Evolutionary conservation across 768 basidiomycete species (phyloP), one percentile per base, ranked within the genome.

Genomic region (Dioszegia aurantiaca): DNA sequence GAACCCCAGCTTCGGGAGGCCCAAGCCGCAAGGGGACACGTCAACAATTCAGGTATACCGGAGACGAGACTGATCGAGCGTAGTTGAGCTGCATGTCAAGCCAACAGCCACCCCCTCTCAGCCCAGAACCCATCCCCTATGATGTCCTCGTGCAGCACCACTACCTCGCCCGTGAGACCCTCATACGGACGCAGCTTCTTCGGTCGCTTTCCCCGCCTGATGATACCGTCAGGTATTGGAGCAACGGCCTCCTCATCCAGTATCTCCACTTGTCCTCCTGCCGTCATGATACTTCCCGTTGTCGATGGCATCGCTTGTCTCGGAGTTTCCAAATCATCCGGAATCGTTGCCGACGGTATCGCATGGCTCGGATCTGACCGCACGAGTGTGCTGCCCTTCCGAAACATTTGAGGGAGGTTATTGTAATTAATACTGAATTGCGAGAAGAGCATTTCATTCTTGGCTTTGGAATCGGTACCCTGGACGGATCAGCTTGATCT

Each of bases 361-460:
- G 33, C 2, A 21, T 47, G 16, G 44, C 42, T 12, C 33, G 55
- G 33, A 10, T 36, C 51, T 11, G 52, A 8, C 56, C 90, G 83
- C 44, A 90, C 82, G 11, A 97, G 73, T 2, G 90, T 81, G 64
- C 87, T 92, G 11, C 95, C 95, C 73, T 93, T 94, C 49, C 88
- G 80, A 69, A 83, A 94, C 58, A 86, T 81, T 0, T 81, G 80
- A 9, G 86, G 81, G 4, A 93, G 73, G 5, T 81, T 77, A 62
- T 89, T 94, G 73, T 98, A 99, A 75, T 98, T 98, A 66, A 94
- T 84, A 3, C 82, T 80, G 68, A 92, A 98, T 14, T 81, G 82
- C 12, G 83, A 80, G 78, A 86, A 93, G 1, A 99, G 80, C 3
- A 97, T 86, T 76, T 98, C 94, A 62, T 99, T 83, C 78, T 99